Evolutionary conservation across 768 basidiomycete genomes (phyloP).

Genomic region (Mycena amicta): DNA sequence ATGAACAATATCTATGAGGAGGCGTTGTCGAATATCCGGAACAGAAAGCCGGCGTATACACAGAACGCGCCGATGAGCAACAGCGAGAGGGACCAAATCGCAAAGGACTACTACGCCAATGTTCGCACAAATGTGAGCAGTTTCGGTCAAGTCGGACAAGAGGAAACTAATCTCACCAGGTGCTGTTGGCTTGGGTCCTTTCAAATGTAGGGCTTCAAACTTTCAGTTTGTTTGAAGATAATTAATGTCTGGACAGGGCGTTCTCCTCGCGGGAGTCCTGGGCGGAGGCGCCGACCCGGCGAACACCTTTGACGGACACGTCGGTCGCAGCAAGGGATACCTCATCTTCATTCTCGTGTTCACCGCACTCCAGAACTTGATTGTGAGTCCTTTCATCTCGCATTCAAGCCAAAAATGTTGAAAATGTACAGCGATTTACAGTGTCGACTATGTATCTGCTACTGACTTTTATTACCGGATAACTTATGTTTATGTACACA

Average conservation of each 20-base stretch:
- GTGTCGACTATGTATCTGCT: constrained; percentile 18
- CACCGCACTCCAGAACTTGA: constrained; percentile 75
- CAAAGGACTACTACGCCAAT: constrained; percentile 88
- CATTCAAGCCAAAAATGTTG: neutral
- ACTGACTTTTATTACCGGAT: constrained; percentile 16
- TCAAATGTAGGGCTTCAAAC: constrained; percentile 64
- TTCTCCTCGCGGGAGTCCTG: constrained; percentile 56
- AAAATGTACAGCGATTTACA: constrained; percentile 18
- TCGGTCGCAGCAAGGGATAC: constrained; percentile 67
- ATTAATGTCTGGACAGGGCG: constrained; percentile 10
- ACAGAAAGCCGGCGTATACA: constrained; percentile 44
- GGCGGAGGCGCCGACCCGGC: constrained; percentile 57
- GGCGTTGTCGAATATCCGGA: constrained; percentile 71
- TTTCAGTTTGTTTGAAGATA: neutral
- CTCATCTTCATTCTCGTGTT: constrained; percentile 80
- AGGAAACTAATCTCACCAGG: constrained; percentile 33
- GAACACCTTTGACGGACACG: constrained; percentile 58
- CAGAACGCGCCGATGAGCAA: constrained; percentile 38
- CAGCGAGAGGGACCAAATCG: constrained; percentile 71
- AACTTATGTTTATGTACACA: constrained; percentile 5
- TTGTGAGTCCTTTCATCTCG: constrained; percentile 39
- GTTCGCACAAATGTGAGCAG: constrained; percentile 27
- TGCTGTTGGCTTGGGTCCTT: constrained; percentile 79
- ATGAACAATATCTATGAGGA: constrained; percentile 86
- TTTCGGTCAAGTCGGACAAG: neutral